Conservation (phyloP, 495 filamentous ascomycete genomes). For the Penicillium waksmanii region DNA sequence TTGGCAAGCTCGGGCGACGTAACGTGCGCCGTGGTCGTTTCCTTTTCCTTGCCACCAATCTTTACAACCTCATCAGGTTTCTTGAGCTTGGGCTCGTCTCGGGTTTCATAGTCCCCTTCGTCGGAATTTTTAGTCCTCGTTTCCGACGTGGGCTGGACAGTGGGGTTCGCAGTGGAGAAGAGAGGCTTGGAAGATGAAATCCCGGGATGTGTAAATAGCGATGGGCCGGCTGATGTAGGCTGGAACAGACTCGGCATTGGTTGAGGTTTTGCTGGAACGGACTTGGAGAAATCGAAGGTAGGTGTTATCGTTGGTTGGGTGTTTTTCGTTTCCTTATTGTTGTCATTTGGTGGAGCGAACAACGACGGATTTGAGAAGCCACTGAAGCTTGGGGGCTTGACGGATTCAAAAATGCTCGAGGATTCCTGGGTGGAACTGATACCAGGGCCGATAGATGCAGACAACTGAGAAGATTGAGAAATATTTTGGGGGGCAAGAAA, state of each 20-base stretch:
- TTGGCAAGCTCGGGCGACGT: neutral
- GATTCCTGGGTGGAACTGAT: constrained; percentile 6
- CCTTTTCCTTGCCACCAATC: too few species aligned
- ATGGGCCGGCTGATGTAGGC: constrained; percentile 8
- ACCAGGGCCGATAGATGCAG: neutral
- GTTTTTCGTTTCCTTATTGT: constrained; percentile 2
- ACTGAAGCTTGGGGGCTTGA: constrained; percentile 12
- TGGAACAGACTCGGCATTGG: constrained; percentile 16
- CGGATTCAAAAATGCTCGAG: constrained; percentile 20
- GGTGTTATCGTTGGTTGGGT: neutral
- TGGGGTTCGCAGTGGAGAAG: neutral
- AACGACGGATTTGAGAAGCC: constrained; percentile 12
- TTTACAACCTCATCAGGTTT: too few species aligned
- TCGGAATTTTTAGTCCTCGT: neutral
- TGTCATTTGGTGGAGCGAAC: constrained; percentile 6
- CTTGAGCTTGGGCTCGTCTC: neutral
- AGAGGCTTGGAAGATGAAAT: neutral
- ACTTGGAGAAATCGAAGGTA: neutral
- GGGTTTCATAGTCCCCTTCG: neutral
- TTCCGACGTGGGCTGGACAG: neutral
- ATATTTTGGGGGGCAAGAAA: constrained; percentile 1
- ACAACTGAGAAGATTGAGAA: constrained; percentile 12
- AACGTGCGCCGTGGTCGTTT: neutral
- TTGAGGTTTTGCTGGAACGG: constrained; percentile 10
- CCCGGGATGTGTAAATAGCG: neutral